phyloP scores from a whole-genome alignment of 139 green algal genomes.

The Coelastrella sp. region DNA sequence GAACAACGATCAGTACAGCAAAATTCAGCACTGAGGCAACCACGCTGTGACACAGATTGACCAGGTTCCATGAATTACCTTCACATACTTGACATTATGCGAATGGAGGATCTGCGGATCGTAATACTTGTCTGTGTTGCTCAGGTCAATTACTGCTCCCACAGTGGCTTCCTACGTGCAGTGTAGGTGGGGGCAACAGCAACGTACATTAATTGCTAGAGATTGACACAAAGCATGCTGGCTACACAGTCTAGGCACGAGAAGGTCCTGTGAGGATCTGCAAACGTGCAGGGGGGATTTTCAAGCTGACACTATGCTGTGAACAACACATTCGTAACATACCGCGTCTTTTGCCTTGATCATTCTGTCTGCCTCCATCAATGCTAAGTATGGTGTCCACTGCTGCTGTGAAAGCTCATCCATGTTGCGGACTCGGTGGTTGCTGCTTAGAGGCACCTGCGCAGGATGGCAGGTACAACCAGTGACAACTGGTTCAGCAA shows the following conservation, averaged over 20 bases:
- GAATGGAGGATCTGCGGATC: conserved; percentile 58
- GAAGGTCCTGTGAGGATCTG: too few species aligned
- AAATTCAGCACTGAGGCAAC: too few species aligned
- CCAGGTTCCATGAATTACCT: too few species aligned
- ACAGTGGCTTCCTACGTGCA: background rate
- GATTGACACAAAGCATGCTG: too few species aligned
- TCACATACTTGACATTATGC: conserved; percentile 65
- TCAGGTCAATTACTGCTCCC: conserved; percentile 92
- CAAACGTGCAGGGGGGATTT: too few species aligned
- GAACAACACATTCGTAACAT: background rate
- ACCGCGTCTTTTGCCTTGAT: background rate
- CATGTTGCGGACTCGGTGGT: background rate
- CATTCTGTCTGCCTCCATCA: background rate
- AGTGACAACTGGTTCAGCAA: too few species aligned
- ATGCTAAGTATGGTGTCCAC: background rate
- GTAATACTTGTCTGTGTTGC: conserved; percentile 94
- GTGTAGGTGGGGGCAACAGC: background rate
- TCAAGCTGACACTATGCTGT: too few species aligned
- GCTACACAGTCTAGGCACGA: too few species aligned
- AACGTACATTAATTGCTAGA: background rate
- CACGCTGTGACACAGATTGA: too few species aligned
- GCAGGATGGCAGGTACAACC: too few species aligned
- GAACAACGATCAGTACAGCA: too few species aligned
- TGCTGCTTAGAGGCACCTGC: conserved; percentile 30
- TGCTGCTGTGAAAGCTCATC: background rate